phyloP scores from a whole-genome alignment of 192 early-diverging fungal genomes.

The Dissophora globulifera region DNA sequence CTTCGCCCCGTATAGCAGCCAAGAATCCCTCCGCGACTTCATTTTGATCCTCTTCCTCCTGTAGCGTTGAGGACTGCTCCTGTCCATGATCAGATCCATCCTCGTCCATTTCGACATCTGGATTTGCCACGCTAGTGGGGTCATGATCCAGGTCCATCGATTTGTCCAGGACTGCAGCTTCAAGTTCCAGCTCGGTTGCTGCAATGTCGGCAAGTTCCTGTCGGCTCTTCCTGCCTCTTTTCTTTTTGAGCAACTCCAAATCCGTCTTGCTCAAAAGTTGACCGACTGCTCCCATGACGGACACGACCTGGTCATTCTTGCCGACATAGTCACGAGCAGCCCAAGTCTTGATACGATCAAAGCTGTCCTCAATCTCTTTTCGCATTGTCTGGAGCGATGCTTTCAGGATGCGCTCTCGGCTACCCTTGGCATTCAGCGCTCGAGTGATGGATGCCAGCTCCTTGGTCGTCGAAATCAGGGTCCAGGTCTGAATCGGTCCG shows the following conservation, averaged over 20 bases:
- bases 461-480: slow-evolving; percentile 40
- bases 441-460: slow-evolving; percentile 36
- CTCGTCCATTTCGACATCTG: slow-evolving; percentile 23
- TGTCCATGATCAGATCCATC: slow-evolving; percentile 13
- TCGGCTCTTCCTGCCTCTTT: slow-evolving; percentile 38
- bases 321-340: slow-evolving; percentile 8
- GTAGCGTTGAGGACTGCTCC: too few species aligned
- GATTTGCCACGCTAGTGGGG: background rate
- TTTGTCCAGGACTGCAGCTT: slow-evolving; percentile 2
- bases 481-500: slow-evolving; percentile 43
- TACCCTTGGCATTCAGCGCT: slow-evolving; percentile 37
- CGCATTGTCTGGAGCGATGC: slow-evolving; percentile 37
- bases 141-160: slow-evolving; percentile 21
- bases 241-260: slow-evolving; percentile 24
- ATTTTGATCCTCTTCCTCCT: background rate
- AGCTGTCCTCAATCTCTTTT: slow-evolving; percentile 43
- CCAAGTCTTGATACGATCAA: slow-evolving; percentile 23
- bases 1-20: background rate
- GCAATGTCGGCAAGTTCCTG: slow-evolving; percentile 52
- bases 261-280: slow-evolving; percentile 26
- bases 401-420: slow-evolving; percentile 34
- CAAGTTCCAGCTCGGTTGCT: slow-evolving; percentile 25
- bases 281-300: slow-evolving; percentile 32
- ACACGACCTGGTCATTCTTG: slow-evolving; percentile 17
- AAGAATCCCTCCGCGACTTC: slow-evolving; percentile 1